These are phyloP conservation scores for Akanthomyces lecanii DNA, from an alignment of 2,329 filamentous ascomycete species.

Conservation along the genomic window DNA sequence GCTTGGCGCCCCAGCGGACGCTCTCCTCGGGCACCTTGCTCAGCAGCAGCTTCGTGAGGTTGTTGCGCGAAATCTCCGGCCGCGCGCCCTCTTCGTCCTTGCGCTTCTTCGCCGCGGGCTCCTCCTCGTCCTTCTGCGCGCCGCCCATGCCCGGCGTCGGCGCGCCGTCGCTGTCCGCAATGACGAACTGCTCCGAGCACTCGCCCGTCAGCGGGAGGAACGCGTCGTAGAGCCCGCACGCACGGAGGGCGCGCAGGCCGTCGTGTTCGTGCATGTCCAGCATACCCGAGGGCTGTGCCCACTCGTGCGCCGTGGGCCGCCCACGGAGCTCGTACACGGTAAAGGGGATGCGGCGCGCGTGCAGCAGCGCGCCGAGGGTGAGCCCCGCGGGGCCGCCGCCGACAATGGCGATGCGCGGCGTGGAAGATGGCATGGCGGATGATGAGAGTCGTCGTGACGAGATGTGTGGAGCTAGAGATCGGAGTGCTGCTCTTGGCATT, in stretches of 20 bases:
- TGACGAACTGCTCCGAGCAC: conserved; percentile 36
- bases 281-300: conserved; percentile 34
- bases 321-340: conserved; percentile 34
- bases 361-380: conserved; percentile 43
- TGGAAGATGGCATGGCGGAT: neutral
- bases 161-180: conserved; percentile 29
- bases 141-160: conserved; percentile 18
- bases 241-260: conserved; percentile 41
- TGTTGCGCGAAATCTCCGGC: conserved; percentile 38
- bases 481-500: neutral
- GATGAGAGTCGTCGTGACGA: neutral
- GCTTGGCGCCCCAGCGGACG: conserved; percentile 30
- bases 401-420: conserved; percentile 38
- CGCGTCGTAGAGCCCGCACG: conserved; percentile 52
- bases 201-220: conserved; percentile 62
- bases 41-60: conserved; percentile 33
- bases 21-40: conserved; percentile 26
- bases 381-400: conserved; percentile 45
- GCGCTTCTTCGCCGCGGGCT: neutral
- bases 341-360: conserved; percentile 32
- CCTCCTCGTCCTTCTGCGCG: conserved; percentile 10
- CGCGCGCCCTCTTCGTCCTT: neutral
- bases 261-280: conserved; percentile 47
- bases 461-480: neutral
- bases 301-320: conserved; percentile 23